A percentile compares a stretch with the other conserved stretches of the same genome.
Conservation (phyloP, 768 basidiomycete genomes). For the Suillus decipiens region DNA sequence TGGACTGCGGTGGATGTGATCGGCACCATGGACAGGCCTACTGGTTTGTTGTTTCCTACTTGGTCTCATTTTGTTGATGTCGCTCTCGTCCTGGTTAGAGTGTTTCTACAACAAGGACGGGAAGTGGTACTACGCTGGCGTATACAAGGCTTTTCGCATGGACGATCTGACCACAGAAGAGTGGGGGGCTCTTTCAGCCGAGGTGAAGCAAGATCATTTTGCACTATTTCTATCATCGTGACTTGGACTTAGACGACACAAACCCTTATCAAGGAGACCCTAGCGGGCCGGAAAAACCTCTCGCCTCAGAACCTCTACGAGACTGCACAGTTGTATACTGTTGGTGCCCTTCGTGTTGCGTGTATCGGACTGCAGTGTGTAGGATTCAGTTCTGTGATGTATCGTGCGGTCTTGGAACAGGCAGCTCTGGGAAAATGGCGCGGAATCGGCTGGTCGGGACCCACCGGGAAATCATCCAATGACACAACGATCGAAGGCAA, state of each 20-base stretch:
- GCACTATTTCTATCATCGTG: background rate
- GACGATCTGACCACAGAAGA: conserved; percentile 67
- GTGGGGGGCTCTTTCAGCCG: conserved; percentile 64
- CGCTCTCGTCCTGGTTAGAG: conserved; percentile 43
- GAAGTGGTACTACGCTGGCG: conserved; percentile 84
- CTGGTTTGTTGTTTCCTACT: conserved; percentile 43
- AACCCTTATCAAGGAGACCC: conserved; percentile 70
- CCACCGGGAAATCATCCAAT: background rate
- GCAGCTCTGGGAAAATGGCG: conserved; percentile 38
- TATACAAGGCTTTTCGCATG: conserved; percentile 66
- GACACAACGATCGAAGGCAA: background rate
- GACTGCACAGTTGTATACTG: conserved; percentile 68
- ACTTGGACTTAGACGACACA: conserved; percentile 53
- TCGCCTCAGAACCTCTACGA: conserved; percentile 82
- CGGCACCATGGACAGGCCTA: conserved; percentile 58
- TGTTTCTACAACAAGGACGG: conserved; percentile 83
- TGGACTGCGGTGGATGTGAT: conserved; percentile 70
- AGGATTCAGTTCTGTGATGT: conserved; percentile 70
- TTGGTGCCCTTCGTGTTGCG: conserved; percentile 70
- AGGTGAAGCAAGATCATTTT: conserved; percentile 43
- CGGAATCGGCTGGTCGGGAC: conserved; percentile 4
- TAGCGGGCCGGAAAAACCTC: conserved; percentile 68
- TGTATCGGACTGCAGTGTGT: conserved; percentile 77
- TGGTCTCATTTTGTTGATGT: background rate
- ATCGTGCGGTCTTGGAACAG: conserved; percentile 66